Conservation (phyloP, 164 flowering plant genomes). For the Chloranthus sessilifolius region DNA sequence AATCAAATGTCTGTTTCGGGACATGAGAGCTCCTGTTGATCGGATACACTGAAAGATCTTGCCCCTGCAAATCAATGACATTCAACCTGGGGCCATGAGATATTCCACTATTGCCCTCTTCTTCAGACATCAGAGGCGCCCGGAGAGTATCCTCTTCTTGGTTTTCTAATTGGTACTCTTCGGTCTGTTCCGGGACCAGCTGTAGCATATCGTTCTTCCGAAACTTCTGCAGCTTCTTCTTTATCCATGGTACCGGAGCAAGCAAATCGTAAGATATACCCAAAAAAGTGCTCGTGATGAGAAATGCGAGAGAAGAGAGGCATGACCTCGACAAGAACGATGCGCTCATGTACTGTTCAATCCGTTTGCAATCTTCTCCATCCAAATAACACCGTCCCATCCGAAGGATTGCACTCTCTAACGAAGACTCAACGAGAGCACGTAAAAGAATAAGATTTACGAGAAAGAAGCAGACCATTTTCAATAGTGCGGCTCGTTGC, state of each 20-base stretch:
- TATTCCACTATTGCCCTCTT: slow-evolving; percentile 18
- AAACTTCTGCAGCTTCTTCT: slow-evolving; percentile 72
- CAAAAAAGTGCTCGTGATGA: slow-evolving; percentile 88
- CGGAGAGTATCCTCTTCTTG: slow-evolving; percentile 45
- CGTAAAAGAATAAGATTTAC: slow-evolving; percentile 88
- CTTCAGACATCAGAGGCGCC: slow-evolving; percentile 63
- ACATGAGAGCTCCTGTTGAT: slow-evolving; percentile 73
- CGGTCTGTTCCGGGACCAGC: slow-evolving; percentile 91
- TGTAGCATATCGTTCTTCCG: slow-evolving; percentile 96
- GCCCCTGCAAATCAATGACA: slow-evolving; percentile 50
- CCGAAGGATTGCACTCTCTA: slow-evolving; percentile 64
- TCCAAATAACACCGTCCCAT: slow-evolving; percentile 99
- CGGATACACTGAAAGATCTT: slow-evolving; percentile 78
- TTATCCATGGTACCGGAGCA: slow-evolving; percentile 99
- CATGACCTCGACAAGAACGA: slow-evolving; percentile 91
- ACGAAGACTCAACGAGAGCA: slow-evolving; percentile 87
- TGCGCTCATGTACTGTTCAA: slow-evolving; percentile 93
- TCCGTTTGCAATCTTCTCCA: slow-evolving; percentile 96
- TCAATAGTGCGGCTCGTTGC: slow-evolving; percentile 91
- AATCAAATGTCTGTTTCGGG: slow-evolving; percentile 91
- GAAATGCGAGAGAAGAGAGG: slow-evolving; percentile 90
- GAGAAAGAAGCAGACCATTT: slow-evolving; percentile 96
- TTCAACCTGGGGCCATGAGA: slow-evolving; percentile 22
- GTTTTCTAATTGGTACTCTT: slow-evolving; percentile 62
- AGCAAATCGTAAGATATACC: slow-evolving; percentile 92